phyloP scores from a whole-genome alignment of 23 red algal genomes.

The Chondrus crispus region DNA sequence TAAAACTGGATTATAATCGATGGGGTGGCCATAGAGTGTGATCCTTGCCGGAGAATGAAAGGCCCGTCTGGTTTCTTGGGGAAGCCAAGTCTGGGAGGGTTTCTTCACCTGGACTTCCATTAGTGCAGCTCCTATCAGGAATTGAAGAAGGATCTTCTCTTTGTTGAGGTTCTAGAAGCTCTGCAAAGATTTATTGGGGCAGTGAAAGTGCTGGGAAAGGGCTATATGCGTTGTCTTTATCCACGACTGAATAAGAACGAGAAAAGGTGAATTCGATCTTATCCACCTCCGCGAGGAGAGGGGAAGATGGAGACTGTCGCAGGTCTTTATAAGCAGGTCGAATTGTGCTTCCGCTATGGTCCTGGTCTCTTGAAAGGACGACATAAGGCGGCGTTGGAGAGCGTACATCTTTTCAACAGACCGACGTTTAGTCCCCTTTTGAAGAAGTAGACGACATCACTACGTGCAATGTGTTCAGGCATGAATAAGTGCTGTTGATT shows the following conservation, averaged over 20 bases:
- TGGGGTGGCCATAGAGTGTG: not conserved
- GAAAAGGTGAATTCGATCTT: not conserved
- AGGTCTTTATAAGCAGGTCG: constrained; percentile 33
- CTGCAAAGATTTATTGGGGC: not conserved
- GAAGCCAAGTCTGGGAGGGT: not conserved
- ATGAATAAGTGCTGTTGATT: not conserved
- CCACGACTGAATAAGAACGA: not conserved
- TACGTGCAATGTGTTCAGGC: not conserved
- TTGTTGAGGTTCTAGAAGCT: not conserved
- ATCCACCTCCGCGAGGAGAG: constrained; percentile 12
- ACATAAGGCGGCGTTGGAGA: not conserved
- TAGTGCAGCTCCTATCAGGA: not conserved
- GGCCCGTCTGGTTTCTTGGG: not conserved
- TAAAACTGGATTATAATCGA: not conserved
- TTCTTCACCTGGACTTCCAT: not conserved
- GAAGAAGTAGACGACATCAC: constrained; percentile 1
- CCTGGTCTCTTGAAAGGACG: not conserved
- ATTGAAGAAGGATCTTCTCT: not conserved
- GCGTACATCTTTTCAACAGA: not conserved
- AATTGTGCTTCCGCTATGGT: not conserved
- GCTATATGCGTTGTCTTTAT: not conserved
- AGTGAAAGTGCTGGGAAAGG: not conserved
- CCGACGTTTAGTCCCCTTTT: constrained; percentile 20
- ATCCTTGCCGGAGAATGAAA: not conserved
- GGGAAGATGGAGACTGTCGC: not conserved